phyloP scores from a whole-genome alignment of 148 eudicot genomes.

The Rhododendron williamsianum region DNA sequence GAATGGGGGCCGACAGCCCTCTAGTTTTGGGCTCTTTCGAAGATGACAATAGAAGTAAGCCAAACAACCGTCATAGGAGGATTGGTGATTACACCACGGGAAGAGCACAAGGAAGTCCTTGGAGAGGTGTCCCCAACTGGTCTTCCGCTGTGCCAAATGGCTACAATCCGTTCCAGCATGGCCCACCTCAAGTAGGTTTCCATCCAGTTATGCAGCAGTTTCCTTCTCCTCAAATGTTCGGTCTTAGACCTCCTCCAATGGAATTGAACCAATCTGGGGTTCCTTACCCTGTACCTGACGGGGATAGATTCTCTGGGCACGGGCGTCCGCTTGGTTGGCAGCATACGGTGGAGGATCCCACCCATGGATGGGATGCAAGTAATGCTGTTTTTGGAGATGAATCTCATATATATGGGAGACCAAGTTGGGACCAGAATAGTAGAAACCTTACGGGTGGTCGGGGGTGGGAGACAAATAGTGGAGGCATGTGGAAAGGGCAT shows the following conservation, averaged over 20 bases:
- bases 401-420: slow-evolving; percentile 48
- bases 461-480: slow-evolving; percentile 51
- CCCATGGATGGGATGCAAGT: slow-evolving; percentile 70
- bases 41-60: slow-evolving; percentile 62
- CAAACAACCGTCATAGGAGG: slow-evolving; percentile 62
- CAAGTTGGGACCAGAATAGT: slow-evolving; percentile 32
- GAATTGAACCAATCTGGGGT: slow-evolving; percentile 62
- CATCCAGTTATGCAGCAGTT: slow-evolving; percentile 71
- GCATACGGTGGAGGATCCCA: slow-evolving; percentile 60
- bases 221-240: slow-evolving; percentile 60
- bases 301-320: slow-evolving; percentile 64
- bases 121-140: slow-evolving; percentile 86
- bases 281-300: slow-evolving; percentile 69
- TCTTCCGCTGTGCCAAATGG: slow-evolving; percentile 78
- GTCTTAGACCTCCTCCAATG: slow-evolving; percentile 71
- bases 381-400: slow-evolving; percentile 67
- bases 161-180: slow-evolving; percentile 72
- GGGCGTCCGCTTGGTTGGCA: slow-evolving; percentile 73
- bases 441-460: slow-evolving; percentile 35
- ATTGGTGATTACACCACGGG: slow-evolving; percentile 56
- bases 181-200: slow-evolving; percentile 63
- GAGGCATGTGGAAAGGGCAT: slow-evolving; percentile 57
- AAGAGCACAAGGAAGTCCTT: slow-evolving; percentile 68
- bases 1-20: slow-evolving; percentile 67
- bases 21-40: slow-evolving; percentile 41